A percentile compares a stretch with the other conserved stretches of the same genome.
phyloP scores from a whole-genome alignment of 768 basidiomycete genomes.

The Mycena epipterygia region DNA sequence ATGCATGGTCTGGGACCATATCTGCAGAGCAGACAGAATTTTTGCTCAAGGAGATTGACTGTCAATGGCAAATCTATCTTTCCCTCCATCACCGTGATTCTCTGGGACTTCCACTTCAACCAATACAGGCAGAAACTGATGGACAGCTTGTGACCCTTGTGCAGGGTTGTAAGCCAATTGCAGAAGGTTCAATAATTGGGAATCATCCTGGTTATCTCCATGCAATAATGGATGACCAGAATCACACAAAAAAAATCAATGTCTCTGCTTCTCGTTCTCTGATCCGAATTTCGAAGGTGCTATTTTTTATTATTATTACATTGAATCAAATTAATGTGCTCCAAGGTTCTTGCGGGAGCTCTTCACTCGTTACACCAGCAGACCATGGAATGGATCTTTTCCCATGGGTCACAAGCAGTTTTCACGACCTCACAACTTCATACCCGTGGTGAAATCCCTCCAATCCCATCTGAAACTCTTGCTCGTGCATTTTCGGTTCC shows the following conservation, averaged over 20 bases:
- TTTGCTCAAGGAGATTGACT: not conserved
- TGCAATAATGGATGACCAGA: no score
- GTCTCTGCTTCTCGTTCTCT: no score
- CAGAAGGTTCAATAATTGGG: not conserved
- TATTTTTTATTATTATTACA: no score
- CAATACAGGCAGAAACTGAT: not conserved
- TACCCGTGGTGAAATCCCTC: not conserved
- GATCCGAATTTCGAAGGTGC: no score
- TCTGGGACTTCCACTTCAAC: not conserved
- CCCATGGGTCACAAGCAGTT: not conserved
- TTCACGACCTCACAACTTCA: constrained; percentile 1
- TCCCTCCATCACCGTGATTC: not conserved
- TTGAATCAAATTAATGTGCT: no score
- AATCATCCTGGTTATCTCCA: not conserved
- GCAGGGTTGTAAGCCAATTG: constrained; percentile 4
- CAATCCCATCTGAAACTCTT: not conserved
- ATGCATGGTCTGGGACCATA: not conserved
- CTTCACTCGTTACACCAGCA: not conserved
- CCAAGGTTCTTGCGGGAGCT: not conserved
- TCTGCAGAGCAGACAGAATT: not conserved
- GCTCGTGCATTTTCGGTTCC: not conserved
- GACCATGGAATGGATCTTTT: constrained; percentile 4
- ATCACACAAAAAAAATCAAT: no score
- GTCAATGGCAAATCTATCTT: not conserved
- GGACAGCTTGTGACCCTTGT: constrained; percentile 9